Evolutionary conservation across 805 yeast genomes (phyloP).

Genomic region (Candida maris): DNA sequence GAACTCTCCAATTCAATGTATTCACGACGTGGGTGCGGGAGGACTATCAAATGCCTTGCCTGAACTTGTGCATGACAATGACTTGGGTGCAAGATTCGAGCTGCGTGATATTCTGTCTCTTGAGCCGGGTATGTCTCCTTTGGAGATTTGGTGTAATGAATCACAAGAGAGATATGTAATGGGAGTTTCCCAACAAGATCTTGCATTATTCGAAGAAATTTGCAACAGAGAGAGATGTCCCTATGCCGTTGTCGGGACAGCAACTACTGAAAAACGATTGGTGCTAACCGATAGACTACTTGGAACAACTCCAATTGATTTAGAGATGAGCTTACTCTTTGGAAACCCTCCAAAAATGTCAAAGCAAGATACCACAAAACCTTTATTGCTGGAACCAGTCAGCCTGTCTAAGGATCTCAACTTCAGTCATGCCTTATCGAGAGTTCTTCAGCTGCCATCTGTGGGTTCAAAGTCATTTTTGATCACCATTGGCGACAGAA

Average conservation of each 20-base stretch:
- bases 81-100: conserved; percentile 90
- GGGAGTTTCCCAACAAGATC: conserved; percentile 80
- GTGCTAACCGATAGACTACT: conserved; percentile 75
- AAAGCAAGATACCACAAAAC: conserved; percentile 62
- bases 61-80: conserved; percentile 95
- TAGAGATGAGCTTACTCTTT: conserved; percentile 90
- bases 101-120: conserved; percentile 83
- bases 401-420: conserved; percentile 30
- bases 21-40: conserved; percentile 99
- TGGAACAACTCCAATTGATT: conserved; percentile 84
- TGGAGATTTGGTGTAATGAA: conserved; percentile 99
- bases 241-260: conserved; percentile 91
- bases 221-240: conserved; percentile 97
- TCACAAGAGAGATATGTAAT: conserved; percentile 97
- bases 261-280: conserved; percentile 82
- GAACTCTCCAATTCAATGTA: conserved; percentile 79
- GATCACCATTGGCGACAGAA: conserved; percentile 97
- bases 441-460: conserved; percentile 85
- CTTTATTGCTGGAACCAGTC: conserved; percentile 46
- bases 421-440: conserved; percentile 63
- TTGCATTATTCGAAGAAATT: conserved; percentile 66
- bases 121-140: conserved; percentile 98
- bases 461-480: conserved; percentile 94
- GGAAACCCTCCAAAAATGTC: conserved; percentile 98
- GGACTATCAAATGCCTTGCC: conserved; percentile 97